Percentiles rank a stretch among this genome's conserved stretches.
These are phyloP conservation scores for Metschnikowia noctiluminum DNA, from an alignment of 805 yeast species.

Conservation along the genomic window DNA sequence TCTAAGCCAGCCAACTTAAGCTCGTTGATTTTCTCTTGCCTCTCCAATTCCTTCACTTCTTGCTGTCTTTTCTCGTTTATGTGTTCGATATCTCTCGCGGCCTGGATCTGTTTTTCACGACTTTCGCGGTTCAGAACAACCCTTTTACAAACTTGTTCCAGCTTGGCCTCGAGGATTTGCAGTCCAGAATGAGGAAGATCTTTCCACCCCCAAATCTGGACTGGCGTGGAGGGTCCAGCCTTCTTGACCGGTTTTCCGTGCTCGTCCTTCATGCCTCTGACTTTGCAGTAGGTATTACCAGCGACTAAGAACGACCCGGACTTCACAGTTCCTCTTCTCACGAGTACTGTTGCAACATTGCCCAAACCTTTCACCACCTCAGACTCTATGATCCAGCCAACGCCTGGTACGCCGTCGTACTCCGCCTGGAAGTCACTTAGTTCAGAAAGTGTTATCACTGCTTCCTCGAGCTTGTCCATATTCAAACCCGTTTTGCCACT, in stretches of 20 bases:
- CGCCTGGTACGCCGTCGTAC: constrained; percentile 47
- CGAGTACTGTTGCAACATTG: constrained; percentile 77
- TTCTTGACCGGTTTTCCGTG: constrained; percentile 54
- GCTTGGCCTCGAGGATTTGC: constrained; percentile 68
- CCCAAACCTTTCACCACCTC: constrained; percentile 81
- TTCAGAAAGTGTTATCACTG: constrained; percentile 81
- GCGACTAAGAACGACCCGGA: constrained; percentile 76
- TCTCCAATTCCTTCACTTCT: constrained; percentile 49
- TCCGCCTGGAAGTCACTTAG: constrained; percentile 73
- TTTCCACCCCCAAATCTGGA: constrained; percentile 92
- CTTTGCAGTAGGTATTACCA: constrained; percentile 83
- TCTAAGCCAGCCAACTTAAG: constrained; percentile 60
- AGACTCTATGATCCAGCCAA: constrained; percentile 91
- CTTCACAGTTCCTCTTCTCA: constrained; percentile 72
- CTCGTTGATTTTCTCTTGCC: constrained; percentile 53
- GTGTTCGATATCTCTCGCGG: constrained; percentile 61
- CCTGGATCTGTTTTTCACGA: constrained; percentile 50
- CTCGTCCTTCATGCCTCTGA: constrained; percentile 74
- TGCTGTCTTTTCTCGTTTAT: constrained; percentile 66
- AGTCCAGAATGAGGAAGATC: constrained; percentile 91
- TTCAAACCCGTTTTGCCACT: constrained; percentile 89
- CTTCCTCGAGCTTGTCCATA: constrained; percentile 87
- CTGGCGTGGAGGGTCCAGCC: constrained; percentile 88
- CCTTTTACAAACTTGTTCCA: constrained; percentile 70
- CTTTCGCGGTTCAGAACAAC: constrained; percentile 64